Evolutionary conservation across 306 rosid species (phyloP).

Genomic region (Abrus precatorius): DNA sequence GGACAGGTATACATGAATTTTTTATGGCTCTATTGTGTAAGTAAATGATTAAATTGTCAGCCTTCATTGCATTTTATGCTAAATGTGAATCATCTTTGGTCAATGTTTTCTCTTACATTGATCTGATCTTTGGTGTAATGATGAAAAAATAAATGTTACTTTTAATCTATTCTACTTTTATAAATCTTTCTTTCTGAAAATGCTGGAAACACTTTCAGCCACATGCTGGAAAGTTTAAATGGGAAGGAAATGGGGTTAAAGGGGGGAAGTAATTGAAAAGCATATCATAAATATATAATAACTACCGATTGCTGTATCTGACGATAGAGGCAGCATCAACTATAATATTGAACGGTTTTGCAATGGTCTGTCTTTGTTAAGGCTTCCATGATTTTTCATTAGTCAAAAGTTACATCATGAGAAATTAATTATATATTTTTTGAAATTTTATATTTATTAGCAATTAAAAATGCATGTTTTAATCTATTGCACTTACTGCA

Average conservation of each 20-base stretch:
- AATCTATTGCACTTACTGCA: background rate
- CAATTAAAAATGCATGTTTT: constrained; percentile 19
- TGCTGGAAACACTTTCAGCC: constrained; percentile 20
- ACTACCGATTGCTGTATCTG: constrained; percentile 11
- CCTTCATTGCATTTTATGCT: constrained; percentile 32
- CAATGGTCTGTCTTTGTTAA: background rate
- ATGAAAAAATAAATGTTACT: constrained; percentile 18
- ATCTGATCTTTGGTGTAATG: constrained; percentile 26
- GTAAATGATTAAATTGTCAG: constrained; percentile 13
- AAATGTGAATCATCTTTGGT: constrained; percentile 23
- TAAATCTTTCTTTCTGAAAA: constrained; percentile 30
- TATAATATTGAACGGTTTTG: background rate
- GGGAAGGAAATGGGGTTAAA: constrained; percentile 10
- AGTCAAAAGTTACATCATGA: constrained; percentile 10
- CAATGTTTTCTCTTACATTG: background rate
- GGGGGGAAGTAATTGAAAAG: constrained; percentile 23
- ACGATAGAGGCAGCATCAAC: constrained; percentile 9
- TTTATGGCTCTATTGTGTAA: constrained; percentile 22
- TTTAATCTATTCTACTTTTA: constrained; percentile 4
- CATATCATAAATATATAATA: constrained; percentile 2
- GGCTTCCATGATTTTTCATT: constrained; percentile 27
- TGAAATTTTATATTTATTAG: background rate
- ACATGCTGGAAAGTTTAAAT: constrained; percentile 1
- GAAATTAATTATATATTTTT: background rate
- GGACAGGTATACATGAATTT: constrained; percentile 78